Evolutionary conservation across 192 early-diverging fungal species (phyloP), one percentile per base, ranked within the genome.

Genomic region (Coemansia sp.): DNA sequence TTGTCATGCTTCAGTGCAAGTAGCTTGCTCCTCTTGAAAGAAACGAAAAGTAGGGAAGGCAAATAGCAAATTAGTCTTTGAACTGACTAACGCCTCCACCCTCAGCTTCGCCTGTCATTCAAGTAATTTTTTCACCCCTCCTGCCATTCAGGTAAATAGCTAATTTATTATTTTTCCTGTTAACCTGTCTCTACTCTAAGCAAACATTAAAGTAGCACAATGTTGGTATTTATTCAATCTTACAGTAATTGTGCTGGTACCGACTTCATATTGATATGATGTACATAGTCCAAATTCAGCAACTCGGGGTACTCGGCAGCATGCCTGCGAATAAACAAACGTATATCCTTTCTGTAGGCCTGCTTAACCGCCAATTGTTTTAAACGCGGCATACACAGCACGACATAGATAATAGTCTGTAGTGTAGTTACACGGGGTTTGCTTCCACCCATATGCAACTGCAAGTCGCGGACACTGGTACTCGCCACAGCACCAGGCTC

Each of bases 361-460:
- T 69, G 74, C 47, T 75, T 80, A 13, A 80, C 57, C 1, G 73
- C 73, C 46, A 80, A 63, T 13, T 27, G 49, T 1, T 34, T 49
- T 15, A 72, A 62, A 16, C 20, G 2, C 2, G 78, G 73, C 66
- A 80, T 72, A 41, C 73, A 68, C 22, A 75, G 13, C 6, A 80
- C 57, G 36, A 80, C 9, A 58, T 66, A 80, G 57, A 73, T 75
- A 11, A 80, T 74, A 7, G 57, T 73, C 57, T 80, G 78, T 46
- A 80, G 43, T 20, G 73, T 75, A 5, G 73, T 49, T 1, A 47
- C 50, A 5, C 70, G 64, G 2, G 68, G 16, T 3, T 57, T 67
- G 34, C 49, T 61, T 13, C 78, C 73, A 15, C 65, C 78, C 73
- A 80, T 72, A 52, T 80, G 78, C 47, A 70, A 24, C 69, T 70